Evolutionary conservation across 345 rosid genomes (phyloP).

Genomic region (Streptanthus diversifolius): DNA sequence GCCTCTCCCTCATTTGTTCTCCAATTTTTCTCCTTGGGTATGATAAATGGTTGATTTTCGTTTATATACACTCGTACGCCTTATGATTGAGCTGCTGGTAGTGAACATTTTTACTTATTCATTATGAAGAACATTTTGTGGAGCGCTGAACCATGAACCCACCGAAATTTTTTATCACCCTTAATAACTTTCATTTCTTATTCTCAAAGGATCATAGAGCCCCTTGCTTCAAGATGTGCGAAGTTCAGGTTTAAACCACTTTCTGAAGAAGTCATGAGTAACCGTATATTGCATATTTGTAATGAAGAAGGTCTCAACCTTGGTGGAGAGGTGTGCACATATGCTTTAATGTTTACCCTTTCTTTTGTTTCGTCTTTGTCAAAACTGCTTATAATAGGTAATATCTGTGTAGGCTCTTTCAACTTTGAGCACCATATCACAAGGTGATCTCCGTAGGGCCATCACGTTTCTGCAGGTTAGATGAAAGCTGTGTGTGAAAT

Average conservation of each 20-base stretch:
- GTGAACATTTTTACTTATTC: neutral
- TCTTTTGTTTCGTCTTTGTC: neutral
- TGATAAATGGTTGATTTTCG: neutral
- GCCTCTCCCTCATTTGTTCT: neutral
- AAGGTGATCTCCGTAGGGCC: slow-evolving; percentile 98
- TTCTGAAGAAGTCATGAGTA: slow-evolving; percentile 83
- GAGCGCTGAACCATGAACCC: neutral
- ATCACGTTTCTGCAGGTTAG: slow-evolving; percentile 91
- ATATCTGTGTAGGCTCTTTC: slow-evolving; percentile 62
- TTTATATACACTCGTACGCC: neutral
- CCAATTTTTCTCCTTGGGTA: neutral
- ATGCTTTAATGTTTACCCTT: slow-evolving; percentile 23
- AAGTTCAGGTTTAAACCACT: slow-evolving; percentile 99
- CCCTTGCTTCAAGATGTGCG: slow-evolving; percentile 99
- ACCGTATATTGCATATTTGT: slow-evolving; percentile 79
- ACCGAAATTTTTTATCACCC: slow-evolving; percentile 11
- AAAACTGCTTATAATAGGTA: neutral
- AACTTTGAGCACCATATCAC: slow-evolving; percentile 77
- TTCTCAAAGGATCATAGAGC: slow-evolving; percentile 80
- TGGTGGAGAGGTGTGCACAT: slow-evolving; percentile 59
- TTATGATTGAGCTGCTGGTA: neutral
- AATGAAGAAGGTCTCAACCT: slow-evolving; percentile 75
- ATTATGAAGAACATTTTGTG: neutral
- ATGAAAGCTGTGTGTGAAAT: neutral
- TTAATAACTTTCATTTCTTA: slow-evolving; percentile 7